Base-by-base conservation (phyloP, 1,284 basidiomycete genomes). In the Cutaneotrichosporon sp. region DNA sequence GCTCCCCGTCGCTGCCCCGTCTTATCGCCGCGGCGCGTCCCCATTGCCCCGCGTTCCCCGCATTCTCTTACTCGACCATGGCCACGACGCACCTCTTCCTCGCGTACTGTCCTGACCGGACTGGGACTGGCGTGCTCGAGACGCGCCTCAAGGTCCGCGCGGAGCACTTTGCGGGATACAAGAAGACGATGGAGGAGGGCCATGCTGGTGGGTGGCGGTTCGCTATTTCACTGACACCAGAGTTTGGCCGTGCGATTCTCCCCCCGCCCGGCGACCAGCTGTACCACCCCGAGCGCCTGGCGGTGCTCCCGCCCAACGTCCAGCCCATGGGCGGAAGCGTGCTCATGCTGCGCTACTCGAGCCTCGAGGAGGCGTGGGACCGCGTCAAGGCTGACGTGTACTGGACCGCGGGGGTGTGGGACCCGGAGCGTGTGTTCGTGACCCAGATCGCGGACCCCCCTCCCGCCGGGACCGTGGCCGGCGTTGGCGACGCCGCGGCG, bases 321-420 rank as follows among this genome's bases (percentile, higher is more conserved):
- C 60, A 67, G 51, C 55, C 64, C 2, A 71, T 74, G 66, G 67
- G 62, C 7, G 72, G 72, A 6, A 62, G 59, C 12, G 57, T 72
- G 25, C 61, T 74, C 61, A 50, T 72, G 27, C 57, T 72, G 45
- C 64, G 66, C 24, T 61, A 61, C 42, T 52, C 59, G 8, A 50
- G 51, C 4, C 47, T 72, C 16, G 64, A 63, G 17, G 60, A 59
- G 11, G 66, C 64, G 17, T 72, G 69, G 70, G 56, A 55, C 19
- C 53, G 68, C 46, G 61, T 74, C 39, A 69, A 65, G 55, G 48
- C 51, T 12, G 72, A 74, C 51, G 61, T 67, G 31, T 74, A 74
- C 54, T 74, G 67, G 66, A 70, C 66, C 2, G 67, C 57, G 6
- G 65, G 66, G 14, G 67, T 74, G 5, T 74, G 72, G 72, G 70